Percentiles rank a stretch among this genome's conserved stretches.
Conservation (phyloP, 352 stramenopile species). For the Globisporangium orthogonon region DNA sequence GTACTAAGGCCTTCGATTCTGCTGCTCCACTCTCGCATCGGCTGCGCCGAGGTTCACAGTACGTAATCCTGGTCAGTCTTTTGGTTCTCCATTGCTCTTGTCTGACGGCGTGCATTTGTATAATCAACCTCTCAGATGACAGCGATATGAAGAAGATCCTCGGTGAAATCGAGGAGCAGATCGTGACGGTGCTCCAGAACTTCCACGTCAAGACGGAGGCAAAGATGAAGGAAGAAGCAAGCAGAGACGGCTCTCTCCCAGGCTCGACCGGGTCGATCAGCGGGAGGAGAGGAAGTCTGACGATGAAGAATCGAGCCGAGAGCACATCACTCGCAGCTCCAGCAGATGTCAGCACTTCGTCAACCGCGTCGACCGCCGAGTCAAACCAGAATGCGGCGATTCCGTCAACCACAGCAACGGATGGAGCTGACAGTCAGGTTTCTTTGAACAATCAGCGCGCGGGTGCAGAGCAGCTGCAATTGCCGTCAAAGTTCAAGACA, state of each 20-base stretch:
- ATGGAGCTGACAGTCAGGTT: not conserved
- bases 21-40: slow-evolving; percentile 61
- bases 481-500: slow-evolving; percentile 22
- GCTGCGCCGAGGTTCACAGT: slow-evolving; percentile 64
- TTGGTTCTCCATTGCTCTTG: too few species aligned
- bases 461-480: slow-evolving; percentile 3
- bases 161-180: slow-evolving; percentile 71
- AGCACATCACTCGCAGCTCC: not conserved
- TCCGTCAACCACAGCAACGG: not conserved
- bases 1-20: slow-evolving; percentile 57
- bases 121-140: slow-evolving; percentile 38
- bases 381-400: not conserved
- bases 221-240: slow-evolving; percentile 26
- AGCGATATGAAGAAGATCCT: slow-evolving; percentile 68
- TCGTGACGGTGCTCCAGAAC: slow-evolving; percentile 55
- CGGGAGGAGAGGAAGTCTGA: not conserved
- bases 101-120: not conserved
- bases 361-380: not conserved
- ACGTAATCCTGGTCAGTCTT: slow-evolving; percentile 5
- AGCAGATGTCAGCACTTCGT: not conserved
- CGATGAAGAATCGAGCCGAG: not conserved
- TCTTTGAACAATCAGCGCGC: not conserved
- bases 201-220: slow-evolving; percentile 55
- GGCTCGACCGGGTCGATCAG: not conserved
- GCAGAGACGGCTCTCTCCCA: not conserved